phyloP scores from a whole-genome alignment of 2,329 filamentous ascomycete genomes.

The Ophiostoma novo-ulmi region DNA sequence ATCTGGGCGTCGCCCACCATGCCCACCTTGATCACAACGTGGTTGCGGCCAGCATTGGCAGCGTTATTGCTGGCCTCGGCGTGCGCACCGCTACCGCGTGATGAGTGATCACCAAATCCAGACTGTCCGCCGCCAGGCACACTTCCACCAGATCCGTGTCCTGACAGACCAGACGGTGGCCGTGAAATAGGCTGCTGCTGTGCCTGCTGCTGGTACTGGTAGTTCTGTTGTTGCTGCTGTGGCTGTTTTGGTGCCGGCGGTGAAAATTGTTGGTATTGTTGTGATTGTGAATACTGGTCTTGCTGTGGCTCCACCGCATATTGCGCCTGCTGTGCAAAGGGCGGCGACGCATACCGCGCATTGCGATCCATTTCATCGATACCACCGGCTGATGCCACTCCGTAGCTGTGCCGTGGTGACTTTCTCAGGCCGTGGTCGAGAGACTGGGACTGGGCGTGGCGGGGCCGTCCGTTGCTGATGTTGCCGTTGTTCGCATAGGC shows the following conservation, averaged over 20 bases:
- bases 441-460: constrained; percentile 45
- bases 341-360: constrained; percentile 25
- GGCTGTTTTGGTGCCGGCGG: constrained; percentile 22
- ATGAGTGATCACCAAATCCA: constrained; percentile 42
- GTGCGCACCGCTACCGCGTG: constrained; percentile 39
- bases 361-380: constrained; percentile 33
- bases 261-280: constrained; percentile 26
- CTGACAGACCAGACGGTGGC: constrained; percentile 52
- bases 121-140: constrained; percentile 30
- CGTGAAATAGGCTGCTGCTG: constrained; percentile 48
- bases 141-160: constrained; percentile 36
- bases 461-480: constrained; percentile 32
- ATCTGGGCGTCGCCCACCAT: constrained; percentile 99
- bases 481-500: constrained; percentile 27
- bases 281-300: constrained; percentile 18
- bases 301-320: constrained; percentile 16
- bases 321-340: constrained; percentile 18
- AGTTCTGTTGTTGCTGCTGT: constrained; percentile 24
- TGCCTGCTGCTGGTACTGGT: constrained; percentile 20
- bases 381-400: constrained; percentile 14
- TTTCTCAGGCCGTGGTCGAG: constrained; percentile 45
- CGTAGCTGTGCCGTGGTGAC: constrained; percentile 35
- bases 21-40: constrained; percentile 97
- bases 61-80: constrained; percentile 33
- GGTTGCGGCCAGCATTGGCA: constrained; percentile 48